phyloP scores from a whole-genome alignment of 1,284 basidiomycete species.

The Pyrrhoderma noxium region DNA sequence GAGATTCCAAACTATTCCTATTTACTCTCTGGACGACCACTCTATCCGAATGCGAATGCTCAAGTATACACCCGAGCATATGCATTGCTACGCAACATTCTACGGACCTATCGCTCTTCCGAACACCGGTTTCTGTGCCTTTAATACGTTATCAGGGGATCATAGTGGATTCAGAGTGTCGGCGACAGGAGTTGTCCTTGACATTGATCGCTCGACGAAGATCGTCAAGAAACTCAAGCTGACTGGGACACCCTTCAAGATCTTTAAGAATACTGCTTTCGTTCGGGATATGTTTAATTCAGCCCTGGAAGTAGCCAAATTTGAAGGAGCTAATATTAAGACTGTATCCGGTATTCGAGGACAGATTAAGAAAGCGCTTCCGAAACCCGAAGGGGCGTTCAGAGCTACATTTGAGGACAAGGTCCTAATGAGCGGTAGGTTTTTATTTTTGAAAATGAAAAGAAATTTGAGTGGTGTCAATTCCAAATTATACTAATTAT shows the following conservation, averaged over 20 bases:
- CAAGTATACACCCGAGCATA: constrained; percentile 99
- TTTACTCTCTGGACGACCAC: constrained; percentile 96
- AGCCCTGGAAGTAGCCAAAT: constrained; percentile 93
- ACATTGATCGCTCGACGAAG: constrained; percentile 85
- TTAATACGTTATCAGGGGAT: constrained; percentile 75
- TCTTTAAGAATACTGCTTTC: constrained; percentile 99
- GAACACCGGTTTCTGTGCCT: constrained; percentile 97
- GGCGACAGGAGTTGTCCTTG: constrained; percentile 92
- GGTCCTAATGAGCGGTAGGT: constrained; percentile 87
- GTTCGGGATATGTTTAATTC: constrained; percentile 96
- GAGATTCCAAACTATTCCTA: constrained; percentile 90
- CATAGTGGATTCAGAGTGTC: constrained; percentile 80
- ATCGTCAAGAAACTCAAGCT: constrained; percentile 99
- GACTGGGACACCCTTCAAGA: constrained; percentile 91
- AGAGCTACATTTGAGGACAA: constrained; percentile 98
- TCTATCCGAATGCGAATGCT: constrained; percentile 98
- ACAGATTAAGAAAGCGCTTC: constrained; percentile 92
- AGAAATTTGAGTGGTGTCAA: constrained; percentile 12
- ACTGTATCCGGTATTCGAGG: constrained; percentile 96
- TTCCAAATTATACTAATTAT: too few species aligned
- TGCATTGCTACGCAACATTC: constrained; percentile 98
- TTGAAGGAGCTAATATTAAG: constrained; percentile 92
- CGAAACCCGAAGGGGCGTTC: constrained; percentile 93
- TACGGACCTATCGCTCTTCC: constrained; percentile 87
- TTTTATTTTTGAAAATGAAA: neutral